A percentile compares a stretch with the other conserved stretches of the same genome.
These are phyloP conservation scores for Penicillium crystallinum DNA, from an alignment of 495 filamentous ascomycete genomes.

Conservation along the genomic window DNA sequence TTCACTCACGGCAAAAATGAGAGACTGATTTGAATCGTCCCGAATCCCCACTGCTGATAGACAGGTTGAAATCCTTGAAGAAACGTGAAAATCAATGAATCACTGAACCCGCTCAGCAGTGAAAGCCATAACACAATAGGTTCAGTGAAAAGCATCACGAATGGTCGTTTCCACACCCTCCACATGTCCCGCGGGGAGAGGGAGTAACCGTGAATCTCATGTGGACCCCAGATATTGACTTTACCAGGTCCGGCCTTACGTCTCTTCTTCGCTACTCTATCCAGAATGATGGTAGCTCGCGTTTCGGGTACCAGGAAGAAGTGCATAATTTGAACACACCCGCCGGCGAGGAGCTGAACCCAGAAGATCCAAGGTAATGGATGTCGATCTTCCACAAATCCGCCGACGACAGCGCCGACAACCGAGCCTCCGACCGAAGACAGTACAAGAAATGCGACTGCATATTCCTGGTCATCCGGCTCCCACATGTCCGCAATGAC, in stretches of 20 bases:
- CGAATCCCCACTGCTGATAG: too few species aligned
- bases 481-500: constrained; percentile 72
- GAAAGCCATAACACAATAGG: too few species aligned
- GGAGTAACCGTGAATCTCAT: too few species aligned
- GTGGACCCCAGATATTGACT: constrained; percentile 18
- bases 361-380: constrained; percentile 67
- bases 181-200: too few species aligned
- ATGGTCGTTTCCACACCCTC: too few species aligned
- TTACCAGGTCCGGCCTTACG: constrained; percentile 38
- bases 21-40: too few species aligned
- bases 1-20: too few species aligned
- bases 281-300: constrained; percentile 55
- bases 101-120: too few species aligned
- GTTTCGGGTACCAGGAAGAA: constrained; percentile 63
- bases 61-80: too few species aligned
- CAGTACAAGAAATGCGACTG: constrained; percentile 64
- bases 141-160: too few species aligned
- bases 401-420: constrained; percentile 67
- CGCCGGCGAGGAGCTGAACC: constrained; percentile 68
- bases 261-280: constrained; percentile 54
- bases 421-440: constrained; percentile 65
- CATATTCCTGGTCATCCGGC: constrained; percentile 52
- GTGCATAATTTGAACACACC: constrained; percentile 56
- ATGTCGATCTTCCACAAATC: constrained; percentile 58
- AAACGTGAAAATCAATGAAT: too few species aligned